Evolutionary conservation across 345 rosid species (phyloP).

Genomic region (Draba incana): DNA sequence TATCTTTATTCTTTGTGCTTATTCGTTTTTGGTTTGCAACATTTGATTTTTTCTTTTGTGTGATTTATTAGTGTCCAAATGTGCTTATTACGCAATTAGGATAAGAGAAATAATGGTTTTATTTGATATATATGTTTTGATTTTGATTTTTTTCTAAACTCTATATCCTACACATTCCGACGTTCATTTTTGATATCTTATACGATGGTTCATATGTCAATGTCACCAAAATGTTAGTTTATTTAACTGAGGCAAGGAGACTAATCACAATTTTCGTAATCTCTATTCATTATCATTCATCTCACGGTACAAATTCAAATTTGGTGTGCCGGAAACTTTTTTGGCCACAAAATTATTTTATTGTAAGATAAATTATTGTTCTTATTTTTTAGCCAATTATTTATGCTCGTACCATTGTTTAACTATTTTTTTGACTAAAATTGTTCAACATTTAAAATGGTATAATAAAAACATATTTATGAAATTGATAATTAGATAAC

Average conservation of each 20-base stretch:
- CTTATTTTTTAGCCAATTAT: not conserved
- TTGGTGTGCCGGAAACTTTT: not conserved
- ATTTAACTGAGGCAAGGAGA: no score
- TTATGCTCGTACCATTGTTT: not conserved
- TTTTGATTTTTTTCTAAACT: not conserved
- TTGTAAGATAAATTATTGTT: not conserved
- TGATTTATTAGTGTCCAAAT: not conserved
- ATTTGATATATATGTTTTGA: not conserved
- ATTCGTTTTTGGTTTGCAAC: conserved; percentile 14
- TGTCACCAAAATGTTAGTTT: no score
- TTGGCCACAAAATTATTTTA: no score
- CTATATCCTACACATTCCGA: no score
- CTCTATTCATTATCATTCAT: not conserved
- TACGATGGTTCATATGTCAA: not conserved
- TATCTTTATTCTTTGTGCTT: conserved; percentile 21
- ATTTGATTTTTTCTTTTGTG: not conserved
- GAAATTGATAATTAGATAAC: no score
- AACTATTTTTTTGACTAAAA: no score
- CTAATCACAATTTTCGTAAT: no score
- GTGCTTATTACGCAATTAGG: conserved; percentile 6
- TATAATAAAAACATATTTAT: no score
- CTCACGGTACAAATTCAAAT: not conserved
- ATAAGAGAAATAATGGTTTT: conserved; percentile 3
- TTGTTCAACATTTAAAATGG: no score
- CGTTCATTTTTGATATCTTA: conserved; percentile 8